Percentiles rank a stretch among this genome's conserved stretches.
Conservation (phyloP, 2,329 filamentous ascomycete species). For the Venturia oleaginea region DNA sequence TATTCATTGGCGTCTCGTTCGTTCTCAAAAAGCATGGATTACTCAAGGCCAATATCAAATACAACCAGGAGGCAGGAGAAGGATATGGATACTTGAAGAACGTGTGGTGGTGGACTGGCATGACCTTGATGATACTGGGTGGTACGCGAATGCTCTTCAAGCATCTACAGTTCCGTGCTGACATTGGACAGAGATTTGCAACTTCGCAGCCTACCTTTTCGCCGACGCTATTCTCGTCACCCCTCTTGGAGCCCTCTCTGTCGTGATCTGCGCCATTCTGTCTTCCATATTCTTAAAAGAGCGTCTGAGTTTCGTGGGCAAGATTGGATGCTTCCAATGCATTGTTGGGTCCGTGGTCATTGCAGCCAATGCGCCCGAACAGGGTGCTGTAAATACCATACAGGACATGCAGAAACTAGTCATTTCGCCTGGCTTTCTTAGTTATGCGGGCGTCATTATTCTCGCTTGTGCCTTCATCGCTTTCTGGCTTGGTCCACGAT, state of each 20-base stretch:
- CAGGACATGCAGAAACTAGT: slow-evolving; percentile 88
- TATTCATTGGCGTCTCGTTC: slow-evolving; percentile 92
- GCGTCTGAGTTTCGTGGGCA: slow-evolving; percentile 87
- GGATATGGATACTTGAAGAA: slow-evolving; percentile 98
- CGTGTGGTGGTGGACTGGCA: slow-evolving; percentile 86
- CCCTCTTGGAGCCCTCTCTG: slow-evolving; percentile 79
- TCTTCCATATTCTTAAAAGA: slow-evolving; percentile 96
- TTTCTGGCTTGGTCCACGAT: slow-evolving; percentile 73
- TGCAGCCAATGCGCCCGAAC: slow-evolving; percentile 80
- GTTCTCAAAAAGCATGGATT: slow-evolving; percentile 91
- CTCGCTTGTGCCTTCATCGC: slow-evolving; percentile 63
- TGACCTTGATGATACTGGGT: slow-evolving; percentile 93
- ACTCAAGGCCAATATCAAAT: slow-evolving; percentile 88
- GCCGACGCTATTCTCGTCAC: slow-evolving; percentile 95
- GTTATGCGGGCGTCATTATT: slow-evolving; percentile 75
- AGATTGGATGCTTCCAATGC: slow-evolving; percentile 91
- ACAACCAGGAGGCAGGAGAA: slow-evolving; percentile 90
- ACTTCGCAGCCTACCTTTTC: slow-evolving; percentile 94
- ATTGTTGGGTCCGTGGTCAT: slow-evolving; percentile 91
- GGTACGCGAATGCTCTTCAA: background rate
- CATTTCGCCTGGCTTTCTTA: slow-evolving; percentile 75
- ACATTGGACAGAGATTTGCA: slow-evolving; percentile 62
- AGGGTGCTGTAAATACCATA: slow-evolving; percentile 77
- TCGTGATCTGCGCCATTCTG: slow-evolving; percentile 83
- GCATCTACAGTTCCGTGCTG: background rate